Base-by-base conservation (phyloP, 768 basidiomycete genomes). In the Chlorophyllum brunneum region DNA sequence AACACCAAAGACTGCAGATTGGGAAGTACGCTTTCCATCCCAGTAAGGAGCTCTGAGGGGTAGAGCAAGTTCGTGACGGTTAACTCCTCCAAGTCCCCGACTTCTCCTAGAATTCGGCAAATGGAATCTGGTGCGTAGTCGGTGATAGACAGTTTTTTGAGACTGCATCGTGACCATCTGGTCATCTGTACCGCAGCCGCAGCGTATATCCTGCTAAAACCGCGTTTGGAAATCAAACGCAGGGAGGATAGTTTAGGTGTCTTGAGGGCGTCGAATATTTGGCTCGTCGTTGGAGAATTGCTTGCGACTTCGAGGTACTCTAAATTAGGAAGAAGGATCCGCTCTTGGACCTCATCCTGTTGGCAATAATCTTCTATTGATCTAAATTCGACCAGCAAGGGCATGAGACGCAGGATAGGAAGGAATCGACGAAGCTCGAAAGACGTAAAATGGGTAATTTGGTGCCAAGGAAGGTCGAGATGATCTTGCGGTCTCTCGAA, bases 161-260 rank as follows among this genome's bases (percentile, higher is more conserved):
- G 38, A 3, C 15, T 2, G 15, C 48, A 50, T 31, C n/a, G 38
- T 0, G 48, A 50, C 29, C 13, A 23, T 16, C 16, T 20, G 18
- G 41, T 39, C 48, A 50, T 50, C 5, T 40, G 48, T 11, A 31
- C 48, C 4, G 31, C 30, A n/a, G 48, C 48, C 5, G 48, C 15
- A 22, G 48, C 38, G 8, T 50, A 50, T n/a, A 50, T 50, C 24
- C 48, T 50, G 38, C 48, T 50, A 27, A 50, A 50, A 18, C 48
- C 48, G 2, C 39, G 29, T 22, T 40, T 41, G 18, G 48, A 50
- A 4, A 39, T 30, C 16, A 50, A n/a, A 8, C 16, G 29, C 15
- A 50, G 48, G 20, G 48, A 40, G 13, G 26, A 22, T 5, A 50
- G 39, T 31, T 50, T 50, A 2, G 48, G 48, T 2, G 39, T 40